phyloP scores from a whole-genome alignment of 2,329 filamentous ascomycete genomes.

The Endothia cerciana region DNA sequence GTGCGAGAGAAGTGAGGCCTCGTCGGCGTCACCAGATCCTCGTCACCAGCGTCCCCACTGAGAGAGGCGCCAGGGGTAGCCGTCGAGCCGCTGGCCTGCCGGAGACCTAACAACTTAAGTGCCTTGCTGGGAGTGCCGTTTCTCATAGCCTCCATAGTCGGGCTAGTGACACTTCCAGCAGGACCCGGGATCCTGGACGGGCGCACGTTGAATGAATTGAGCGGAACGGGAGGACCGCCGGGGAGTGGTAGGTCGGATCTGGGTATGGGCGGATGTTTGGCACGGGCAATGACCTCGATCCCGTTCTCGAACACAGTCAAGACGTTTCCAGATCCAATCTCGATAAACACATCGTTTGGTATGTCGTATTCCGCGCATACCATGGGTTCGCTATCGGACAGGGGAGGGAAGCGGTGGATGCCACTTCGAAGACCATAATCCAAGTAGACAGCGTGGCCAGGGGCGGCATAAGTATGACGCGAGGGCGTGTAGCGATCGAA shows the following conservation, averaged over 20 bases:
- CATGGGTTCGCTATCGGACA: constrained; percentile 28
- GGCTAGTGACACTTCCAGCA: not conserved
- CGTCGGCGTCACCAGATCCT: constrained; percentile 11
- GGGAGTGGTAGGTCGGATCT: not conserved
- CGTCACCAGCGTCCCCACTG: not conserved
- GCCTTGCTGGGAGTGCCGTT: constrained; percentile 24
- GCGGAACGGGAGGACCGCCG: constrained; percentile 1
- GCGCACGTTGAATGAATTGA: not conserved
- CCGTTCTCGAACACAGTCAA: constrained; percentile 18
- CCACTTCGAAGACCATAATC: constrained; percentile 24
- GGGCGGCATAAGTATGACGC: constrained; percentile 18
- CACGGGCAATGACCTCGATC: constrained; percentile 13
- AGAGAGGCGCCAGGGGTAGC: not conserved
- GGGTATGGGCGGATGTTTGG: constrained; percentile 9
- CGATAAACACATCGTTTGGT: constrained; percentile 22
- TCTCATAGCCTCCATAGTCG: constrained; percentile 21
- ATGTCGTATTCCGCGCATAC: constrained; percentile 23
- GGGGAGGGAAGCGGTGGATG: constrained; percentile 27
- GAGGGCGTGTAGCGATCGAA: constrained; percentile 28
- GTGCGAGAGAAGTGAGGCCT: not conserved
- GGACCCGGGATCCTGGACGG: constrained; percentile 22
- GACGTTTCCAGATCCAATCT: constrained; percentile 27
- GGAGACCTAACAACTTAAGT: constrained; percentile 20
- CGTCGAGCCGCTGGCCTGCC: not conserved
- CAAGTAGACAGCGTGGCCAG: constrained; percentile 23